Evolutionary conservation across 768 basidiomycete genomes (phyloP).

Genomic region (Mycena haematopus): DNA sequence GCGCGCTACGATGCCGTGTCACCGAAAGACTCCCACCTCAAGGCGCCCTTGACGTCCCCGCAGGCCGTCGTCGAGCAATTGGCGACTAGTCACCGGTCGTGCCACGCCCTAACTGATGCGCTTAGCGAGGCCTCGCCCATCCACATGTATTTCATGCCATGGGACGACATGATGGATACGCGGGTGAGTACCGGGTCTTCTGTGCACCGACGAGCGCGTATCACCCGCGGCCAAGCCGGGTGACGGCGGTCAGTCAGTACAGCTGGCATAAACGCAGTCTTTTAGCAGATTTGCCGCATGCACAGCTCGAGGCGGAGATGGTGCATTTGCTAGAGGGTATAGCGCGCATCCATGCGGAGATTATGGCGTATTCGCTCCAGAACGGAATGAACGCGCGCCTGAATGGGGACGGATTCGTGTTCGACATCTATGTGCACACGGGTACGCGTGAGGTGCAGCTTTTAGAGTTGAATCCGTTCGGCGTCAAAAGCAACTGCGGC

Average conservation of each 20-base stretch:
- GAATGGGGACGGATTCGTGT: slow-evolving; percentile 17
- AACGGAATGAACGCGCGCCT: slow-evolving; percentile 7
- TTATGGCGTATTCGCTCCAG: slow-evolving; percentile 6
- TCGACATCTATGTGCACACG: slow-evolving; percentile 17
- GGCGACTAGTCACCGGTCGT: slow-evolving; percentile 15
- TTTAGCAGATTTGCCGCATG: slow-evolving; percentile 11
- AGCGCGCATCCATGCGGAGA: slow-evolving; percentile 13
- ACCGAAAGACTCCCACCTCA: slow-evolving; percentile 22
- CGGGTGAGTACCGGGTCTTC: slow-evolving; percentile 22
- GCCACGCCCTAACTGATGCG: neutral
- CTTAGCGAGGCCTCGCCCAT: neutral
- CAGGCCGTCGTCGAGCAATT: slow-evolving; percentile 4
- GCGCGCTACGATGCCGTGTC: slow-evolving; percentile 18
- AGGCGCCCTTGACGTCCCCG: slow-evolving; percentile 5
- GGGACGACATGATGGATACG: slow-evolving; percentile 6
- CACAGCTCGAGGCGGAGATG: slow-evolving; percentile 4
- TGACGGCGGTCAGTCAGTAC: slow-evolving; percentile 22
- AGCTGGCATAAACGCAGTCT: slow-evolving; percentile 21
- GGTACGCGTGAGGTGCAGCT: slow-evolving; percentile 10
- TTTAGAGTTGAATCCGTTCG: slow-evolving; percentile 22
- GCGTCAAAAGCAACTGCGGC: slow-evolving; percentile 11
- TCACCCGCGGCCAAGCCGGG: slow-evolving; percentile 13
- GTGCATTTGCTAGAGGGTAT: slow-evolving; percentile 12
- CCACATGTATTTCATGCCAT: neutral
- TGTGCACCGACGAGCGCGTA: slow-evolving; percentile 18